These are phyloP conservation scores for Rhytidiadelphus loreus DNA, from an alignment of 225 moss, liverwort and hornwort genomes.

Conservation along the genomic window DNA sequence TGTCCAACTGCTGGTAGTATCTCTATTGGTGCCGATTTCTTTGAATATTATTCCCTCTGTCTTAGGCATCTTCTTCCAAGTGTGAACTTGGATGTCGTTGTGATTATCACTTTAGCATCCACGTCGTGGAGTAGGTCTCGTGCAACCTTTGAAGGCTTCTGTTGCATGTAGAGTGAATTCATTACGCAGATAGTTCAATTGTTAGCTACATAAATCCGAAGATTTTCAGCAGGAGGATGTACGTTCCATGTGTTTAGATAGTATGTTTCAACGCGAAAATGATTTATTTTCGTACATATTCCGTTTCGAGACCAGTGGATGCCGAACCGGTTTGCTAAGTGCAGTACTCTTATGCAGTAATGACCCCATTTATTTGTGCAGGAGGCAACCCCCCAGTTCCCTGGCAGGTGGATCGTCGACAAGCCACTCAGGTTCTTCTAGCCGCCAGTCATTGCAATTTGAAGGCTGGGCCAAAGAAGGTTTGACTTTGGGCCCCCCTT, in stretches of 20 bases:
- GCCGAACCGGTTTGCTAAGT: neutral
- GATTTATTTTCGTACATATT: neutral
- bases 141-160: neutral
- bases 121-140: neutral
- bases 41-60: neutral
- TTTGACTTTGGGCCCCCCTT: slow-evolving; percentile 28
- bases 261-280: neutral
- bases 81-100: neutral
- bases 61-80: neutral
- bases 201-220: neutral
- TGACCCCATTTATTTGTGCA: slow-evolving; percentile 7
- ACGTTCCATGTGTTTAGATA: neutral
- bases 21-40: neutral
- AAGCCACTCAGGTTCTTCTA: slow-evolving; percentile 41
- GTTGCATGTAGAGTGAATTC: neutral
- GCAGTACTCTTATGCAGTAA: neutral
- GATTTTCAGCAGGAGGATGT: neutral
- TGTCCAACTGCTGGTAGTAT: neutral
- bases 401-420: slow-evolving; percentile 49
- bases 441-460: slow-evolving; percentile 36
- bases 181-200: neutral
- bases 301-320: neutral
- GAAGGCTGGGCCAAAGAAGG: slow-evolving; percentile 26
- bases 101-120: neutral
- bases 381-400: slow-evolving; percentile 36